phyloP scores from a whole-genome alignment of 2,329 filamentous ascomycete genomes.

The Amylocarpus encephaloides region DNA sequence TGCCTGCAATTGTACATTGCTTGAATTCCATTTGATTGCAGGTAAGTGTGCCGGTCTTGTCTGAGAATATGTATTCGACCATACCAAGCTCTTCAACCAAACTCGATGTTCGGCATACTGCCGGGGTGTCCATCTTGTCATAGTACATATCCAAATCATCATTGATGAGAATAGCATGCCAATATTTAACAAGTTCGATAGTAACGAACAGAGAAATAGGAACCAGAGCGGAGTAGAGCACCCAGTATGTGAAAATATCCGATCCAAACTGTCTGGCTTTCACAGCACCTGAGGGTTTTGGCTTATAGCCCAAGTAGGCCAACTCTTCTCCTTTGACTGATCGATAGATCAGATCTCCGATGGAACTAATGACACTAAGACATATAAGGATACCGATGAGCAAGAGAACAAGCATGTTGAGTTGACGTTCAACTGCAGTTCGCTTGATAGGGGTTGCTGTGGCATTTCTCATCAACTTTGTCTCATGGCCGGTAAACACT shows the following conservation, averaged over 20 bases:
- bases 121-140: slow-evolving; percentile 88
- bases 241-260: slow-evolving; percentile 98
- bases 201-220: slow-evolving; percentile 98
- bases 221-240: slow-evolving; percentile 91
- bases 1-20: slow-evolving; percentile 85
- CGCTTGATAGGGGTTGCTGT: slow-evolving; percentile 96
- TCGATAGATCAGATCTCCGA: slow-evolving; percentile 81
- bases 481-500: slow-evolving; percentile 96
- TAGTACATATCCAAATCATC: slow-evolving; percentile 98
- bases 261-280: slow-evolving; percentile 78
- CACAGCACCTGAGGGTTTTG: slow-evolving; percentile 46
- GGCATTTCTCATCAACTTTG: slow-evolving; percentile 97
- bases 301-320: slow-evolving; percentile 63
- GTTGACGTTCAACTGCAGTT: slow-evolving; percentile 88
- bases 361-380: slow-evolving; percentile 82
- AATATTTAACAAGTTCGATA: slow-evolving; percentile 96
- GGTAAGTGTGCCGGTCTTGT: slow-evolving; percentile 96
- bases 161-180: slow-evolving; percentile 95
- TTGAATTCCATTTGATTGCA: slow-evolving; percentile 99
- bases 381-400: slow-evolving; percentile 76
- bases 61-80: slow-evolving; percentile 97
- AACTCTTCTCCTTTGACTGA: slow-evolving; percentile 56
- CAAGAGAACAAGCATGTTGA: slow-evolving; percentile 89
- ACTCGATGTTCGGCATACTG: slow-evolving; percentile 92
- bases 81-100: slow-evolving; percentile 95